A percentile compares a stretch with the other conserved stretches of the same genome.
phyloP scores from a whole-genome alignment of 2,329 filamentous ascomycete genomes.

The Neophaeococcomyces aloes region DNA sequence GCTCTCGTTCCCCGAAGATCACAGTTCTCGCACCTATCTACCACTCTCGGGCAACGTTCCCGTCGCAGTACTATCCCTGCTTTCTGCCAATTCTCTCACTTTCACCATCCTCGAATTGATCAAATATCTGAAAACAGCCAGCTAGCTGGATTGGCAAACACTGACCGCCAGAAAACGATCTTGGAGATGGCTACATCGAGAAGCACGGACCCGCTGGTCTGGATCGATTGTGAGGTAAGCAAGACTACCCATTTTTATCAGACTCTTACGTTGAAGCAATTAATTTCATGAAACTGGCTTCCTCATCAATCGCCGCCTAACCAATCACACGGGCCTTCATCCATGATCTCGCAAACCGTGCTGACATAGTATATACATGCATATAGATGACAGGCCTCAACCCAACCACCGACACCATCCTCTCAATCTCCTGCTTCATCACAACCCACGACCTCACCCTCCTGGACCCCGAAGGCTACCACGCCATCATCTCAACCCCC shows the following conservation, averaged over 20 bases:
- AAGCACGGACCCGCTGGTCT: slow-evolving; percentile 61
- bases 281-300: background rate
- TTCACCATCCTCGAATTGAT: too few species aligned
- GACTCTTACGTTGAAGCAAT: slow-evolving; percentile 37
- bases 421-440: slow-evolving; percentile 86
- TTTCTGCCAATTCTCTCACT: too few species aligned
- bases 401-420: slow-evolving; percentile 66
- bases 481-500: slow-evolving; percentile 73
- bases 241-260: slow-evolving; percentile 1
- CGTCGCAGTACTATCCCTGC: too few species aligned
- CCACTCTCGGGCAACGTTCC: too few species aligned
- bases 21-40: too few species aligned
- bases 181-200: slow-evolving; percentile 32
- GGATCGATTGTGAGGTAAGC: slow-evolving; percentile 67
- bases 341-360: background rate
- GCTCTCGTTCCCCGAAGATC: too few species aligned
- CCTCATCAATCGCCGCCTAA: too few species aligned
- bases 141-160: too few species aligned
- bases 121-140: too few species aligned
- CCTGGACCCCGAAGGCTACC: slow-evolving; percentile 67
- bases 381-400: slow-evolving; percentile 82
- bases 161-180: too few species aligned
- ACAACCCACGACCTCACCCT: slow-evolving; percentile 70
- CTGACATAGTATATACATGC: slow-evolving; percentile 6
- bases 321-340: too few species aligned